A percentile compares a stretch with the other conserved stretches of the same genome.
These are phyloP conservation scores for Candida namnaoensis DNA, from an alignment of 805 yeast genomes.

Conservation along the genomic window DNA sequence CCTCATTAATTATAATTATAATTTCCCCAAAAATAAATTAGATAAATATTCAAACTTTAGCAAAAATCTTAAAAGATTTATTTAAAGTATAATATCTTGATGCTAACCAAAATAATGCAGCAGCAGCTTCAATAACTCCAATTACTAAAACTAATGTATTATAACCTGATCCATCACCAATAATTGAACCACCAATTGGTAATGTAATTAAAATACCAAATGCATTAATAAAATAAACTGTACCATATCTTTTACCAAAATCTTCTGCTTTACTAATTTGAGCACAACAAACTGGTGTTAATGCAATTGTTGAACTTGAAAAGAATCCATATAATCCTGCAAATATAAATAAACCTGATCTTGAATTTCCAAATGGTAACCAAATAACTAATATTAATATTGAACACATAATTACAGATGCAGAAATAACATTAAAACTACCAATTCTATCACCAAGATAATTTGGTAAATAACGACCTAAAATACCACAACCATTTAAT, in stretches of 20 bases:
- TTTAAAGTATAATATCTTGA: slow-evolving; percentile 4
- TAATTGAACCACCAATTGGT: neutral
- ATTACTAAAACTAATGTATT: neutral
- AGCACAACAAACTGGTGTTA: slow-evolving; percentile 58
- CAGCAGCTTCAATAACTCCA: slow-evolving; percentile 5
- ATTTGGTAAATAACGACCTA: slow-evolving; percentile 49
- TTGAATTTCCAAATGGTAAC: slow-evolving; percentile 48
- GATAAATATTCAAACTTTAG: neutral
- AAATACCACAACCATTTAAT: slow-evolving; percentile 32
- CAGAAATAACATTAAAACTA: slow-evolving; percentile 44
- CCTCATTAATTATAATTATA: no score
- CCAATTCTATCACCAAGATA: slow-evolving; percentile 44
- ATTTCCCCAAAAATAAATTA: no score
- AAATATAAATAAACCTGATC: slow-evolving; percentile 38
- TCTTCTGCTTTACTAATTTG: slow-evolving; percentile 47
- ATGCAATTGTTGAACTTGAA: slow-evolving; percentile 48
- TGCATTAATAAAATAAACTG: slow-evolving; percentile 35
- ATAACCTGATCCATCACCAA: neutral
- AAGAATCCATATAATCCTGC: slow-evolving; percentile 45
- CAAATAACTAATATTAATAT: slow-evolving; percentile 42
- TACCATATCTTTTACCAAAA: slow-evolving; percentile 58
- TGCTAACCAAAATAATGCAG: slow-evolving; percentile 6
- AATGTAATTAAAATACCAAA: neutral
- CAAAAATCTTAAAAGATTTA: neutral
- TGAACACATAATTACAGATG: slow-evolving; percentile 33